phyloP scores from a whole-genome alignment of 768 basidiomycete genomes.

The Mycena chlorophos region DNA sequence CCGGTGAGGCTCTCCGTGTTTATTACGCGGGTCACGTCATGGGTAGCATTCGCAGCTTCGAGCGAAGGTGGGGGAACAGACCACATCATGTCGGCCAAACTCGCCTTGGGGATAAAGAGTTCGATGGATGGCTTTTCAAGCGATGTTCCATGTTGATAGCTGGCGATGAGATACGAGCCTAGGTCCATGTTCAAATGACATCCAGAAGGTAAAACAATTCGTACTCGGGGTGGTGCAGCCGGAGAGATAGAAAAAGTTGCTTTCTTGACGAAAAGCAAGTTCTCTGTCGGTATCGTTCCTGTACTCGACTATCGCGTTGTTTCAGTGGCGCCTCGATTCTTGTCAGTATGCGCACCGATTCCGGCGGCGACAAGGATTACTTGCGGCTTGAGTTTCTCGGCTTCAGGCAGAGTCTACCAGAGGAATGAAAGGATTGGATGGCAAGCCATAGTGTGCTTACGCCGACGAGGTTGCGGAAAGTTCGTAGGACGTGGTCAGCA shows the following conservation, averaged over 20 bases:
- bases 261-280: slow-evolving; percentile 66
- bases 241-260: slow-evolving; percentile 87
- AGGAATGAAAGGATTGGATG: slow-evolving; percentile 4
- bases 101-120: slow-evolving; percentile 78
- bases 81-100: slow-evolving; percentile 83
- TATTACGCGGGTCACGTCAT: slow-evolving; percentile 63
- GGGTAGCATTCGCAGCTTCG: slow-evolving; percentile 48
- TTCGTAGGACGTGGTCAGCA: slow-evolving; percentile 51
- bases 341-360: slow-evolving; percentile 26
- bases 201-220: too few relatives aligned
- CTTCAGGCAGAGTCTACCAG: background rate
- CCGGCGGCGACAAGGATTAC: slow-evolving; percentile 68
- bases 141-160: slow-evolving; percentile 52
- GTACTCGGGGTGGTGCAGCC: slow-evolving; percentile 82
- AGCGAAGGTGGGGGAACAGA: slow-evolving; percentile 75
- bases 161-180: slow-evolving; percentile 62
- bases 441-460: slow-evolving; percentile 60
- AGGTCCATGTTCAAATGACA: too few relatives aligned
- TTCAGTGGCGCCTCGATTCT: background rate
- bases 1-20: slow-evolving; percentile 47
- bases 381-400: slow-evolving; percentile 52
- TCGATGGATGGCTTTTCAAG: slow-evolving; percentile 48
- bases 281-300: slow-evolving; percentile 88
- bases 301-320: slow-evolving; percentile 42
- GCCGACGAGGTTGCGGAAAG: slow-evolving; percentile 52